Conservation (phyloP, 2,329 filamentous ascomycete species). For the Nigrospora sphaerica region DNA sequence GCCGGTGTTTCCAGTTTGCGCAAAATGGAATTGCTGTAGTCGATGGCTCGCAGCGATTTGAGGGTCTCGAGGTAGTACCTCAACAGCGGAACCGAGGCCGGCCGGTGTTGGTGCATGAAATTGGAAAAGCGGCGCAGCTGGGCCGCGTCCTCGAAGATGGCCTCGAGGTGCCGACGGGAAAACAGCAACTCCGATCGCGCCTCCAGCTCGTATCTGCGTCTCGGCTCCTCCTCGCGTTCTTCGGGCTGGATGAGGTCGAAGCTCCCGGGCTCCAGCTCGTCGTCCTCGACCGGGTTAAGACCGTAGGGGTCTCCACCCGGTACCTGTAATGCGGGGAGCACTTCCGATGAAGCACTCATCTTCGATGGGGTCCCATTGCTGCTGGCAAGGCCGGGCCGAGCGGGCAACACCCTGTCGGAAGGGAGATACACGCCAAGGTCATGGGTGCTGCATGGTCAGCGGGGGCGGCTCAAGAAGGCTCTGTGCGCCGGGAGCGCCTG, state of each 20-base stretch:
- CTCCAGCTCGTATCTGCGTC: slow-evolving; percentile 48
- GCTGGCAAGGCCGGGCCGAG: not conserved
- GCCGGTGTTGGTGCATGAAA: slow-evolving; percentile 54
- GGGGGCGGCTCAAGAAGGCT: too few relatives aligned
- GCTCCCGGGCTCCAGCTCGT: slow-evolving; percentile 26
- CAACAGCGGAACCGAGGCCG: slow-evolving; percentile 56
- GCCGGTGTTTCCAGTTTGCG: slow-evolving; percentile 44
- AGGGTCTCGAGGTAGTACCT: slow-evolving; percentile 65
- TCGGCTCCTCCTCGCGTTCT: slow-evolving; percentile 14
- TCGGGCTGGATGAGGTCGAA: slow-evolving; percentile 35
- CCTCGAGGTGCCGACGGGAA: slow-evolving; percentile 54
- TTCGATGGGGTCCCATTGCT: not conserved
- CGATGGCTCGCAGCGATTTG: slow-evolving; percentile 64
- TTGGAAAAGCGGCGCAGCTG: slow-evolving; percentile 59
- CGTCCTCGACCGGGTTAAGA: slow-evolving; percentile 24
- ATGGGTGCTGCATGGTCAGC: too few relatives aligned
- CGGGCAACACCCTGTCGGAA: not conserved
- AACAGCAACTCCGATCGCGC: slow-evolving; percentile 56
- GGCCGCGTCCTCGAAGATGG: slow-evolving; percentile 57
- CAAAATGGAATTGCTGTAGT: slow-evolving; percentile 62
- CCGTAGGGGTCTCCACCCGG: slow-evolving; percentile 17
- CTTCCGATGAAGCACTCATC: not conserved
- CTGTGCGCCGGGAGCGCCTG: too few relatives aligned
- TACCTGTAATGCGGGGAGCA: slow-evolving; percentile 14
- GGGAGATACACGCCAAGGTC: too few relatives aligned